phyloP scores from a whole-genome alignment of 441 rosid genomes.

The Melastoma candidum region DNA sequence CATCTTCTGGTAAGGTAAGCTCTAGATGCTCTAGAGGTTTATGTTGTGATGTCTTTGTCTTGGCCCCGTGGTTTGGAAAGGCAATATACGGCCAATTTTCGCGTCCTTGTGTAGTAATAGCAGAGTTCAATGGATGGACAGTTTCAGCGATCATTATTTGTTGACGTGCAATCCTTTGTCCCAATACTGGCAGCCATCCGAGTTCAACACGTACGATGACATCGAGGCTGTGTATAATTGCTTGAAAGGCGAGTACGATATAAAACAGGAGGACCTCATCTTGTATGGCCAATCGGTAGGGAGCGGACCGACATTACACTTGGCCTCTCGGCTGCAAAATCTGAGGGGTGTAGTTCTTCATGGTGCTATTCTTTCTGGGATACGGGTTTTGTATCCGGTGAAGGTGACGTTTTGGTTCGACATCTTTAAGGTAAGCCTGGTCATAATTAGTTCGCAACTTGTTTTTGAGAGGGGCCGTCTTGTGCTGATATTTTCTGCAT shows the following conservation, averaged over 20 bases:
- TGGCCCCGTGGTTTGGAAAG: too few relatives aligned
- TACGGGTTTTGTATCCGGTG: conserved; percentile 80
- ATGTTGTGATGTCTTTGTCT: neutral
- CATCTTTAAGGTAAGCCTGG: conserved; percentile 56
- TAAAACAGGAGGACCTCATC: conserved; percentile 72
- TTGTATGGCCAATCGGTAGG: conserved; percentile 95
- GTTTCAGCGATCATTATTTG: too few relatives aligned
- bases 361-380: conserved; percentile 90
- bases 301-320: conserved; percentile 86
- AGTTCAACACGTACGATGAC: conserved; percentile 81
- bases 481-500: neutral
- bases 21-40: neutral
- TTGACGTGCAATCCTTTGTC: conserved; percentile 8
- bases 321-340: conserved; percentile 58
- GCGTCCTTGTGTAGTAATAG: too few relatives aligned
- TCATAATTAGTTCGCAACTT: neutral
- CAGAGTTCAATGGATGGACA: too few relatives aligned
- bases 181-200: conserved; percentile 53
- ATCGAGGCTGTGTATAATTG: conserved; percentile 84
- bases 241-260: conserved; percentile 54
- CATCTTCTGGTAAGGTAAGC: conserved; percentile 85
- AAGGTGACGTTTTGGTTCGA: conserved; percentile 94
- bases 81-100: too few relatives aligned
- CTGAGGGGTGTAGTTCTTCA: conserved; percentile 88
- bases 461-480: neutral